phyloP scores from a whole-genome alignment of 148 eudicot species.

The Hydrangea macrophylla region DNA sequence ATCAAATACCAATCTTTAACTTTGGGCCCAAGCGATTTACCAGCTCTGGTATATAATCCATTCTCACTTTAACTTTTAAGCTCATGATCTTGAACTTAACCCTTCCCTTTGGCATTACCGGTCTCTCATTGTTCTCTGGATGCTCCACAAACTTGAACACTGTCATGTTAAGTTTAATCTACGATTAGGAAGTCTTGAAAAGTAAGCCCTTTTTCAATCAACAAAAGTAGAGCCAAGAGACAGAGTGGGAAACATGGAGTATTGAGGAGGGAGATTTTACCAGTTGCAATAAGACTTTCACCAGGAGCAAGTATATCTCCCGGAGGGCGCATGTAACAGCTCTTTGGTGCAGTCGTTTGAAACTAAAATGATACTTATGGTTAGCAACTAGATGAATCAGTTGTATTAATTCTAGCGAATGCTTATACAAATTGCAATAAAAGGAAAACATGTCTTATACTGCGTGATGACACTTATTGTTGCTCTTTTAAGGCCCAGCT shows the following conservation, averaged over 20 bases:
- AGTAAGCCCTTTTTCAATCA: not conserved
- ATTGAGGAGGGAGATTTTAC: slow-evolving; percentile 18
- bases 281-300: slow-evolving; percentile 46
- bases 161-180: slow-evolving; percentile 7
- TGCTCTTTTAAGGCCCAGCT: too few relatives aligned
- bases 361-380: slow-evolving; percentile 25
- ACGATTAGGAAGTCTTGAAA: not conserved
- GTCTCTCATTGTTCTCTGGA: slow-evolving; percentile 41
- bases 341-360: slow-evolving; percentile 63
- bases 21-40: slow-evolving; percentile 16
- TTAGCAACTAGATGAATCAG: not conserved
- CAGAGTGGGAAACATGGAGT: not conserved
- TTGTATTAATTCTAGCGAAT: not conserved
- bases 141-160: slow-evolving; percentile 65
- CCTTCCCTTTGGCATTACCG: slow-evolving; percentile 36
- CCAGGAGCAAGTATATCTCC: slow-evolving; percentile 57
- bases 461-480: too few relatives aligned
- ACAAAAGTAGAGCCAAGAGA: not conserved
- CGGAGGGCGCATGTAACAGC: slow-evolving; percentile 61
- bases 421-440: too few relatives aligned
- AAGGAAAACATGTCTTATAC: too few relatives aligned
- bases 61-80: slow-evolving; percentile 44
- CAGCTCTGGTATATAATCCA: slow-evolving; percentile 54
- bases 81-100: slow-evolving; percentile 62
- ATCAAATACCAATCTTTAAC: not conserved